A percentile compares a stretch with the other conserved stretches of the same genome.
These are phyloP conservation scores for Petunia axillaris DNA, from an alignment of 257 asterid species.

Conservation along the genomic window DNA sequence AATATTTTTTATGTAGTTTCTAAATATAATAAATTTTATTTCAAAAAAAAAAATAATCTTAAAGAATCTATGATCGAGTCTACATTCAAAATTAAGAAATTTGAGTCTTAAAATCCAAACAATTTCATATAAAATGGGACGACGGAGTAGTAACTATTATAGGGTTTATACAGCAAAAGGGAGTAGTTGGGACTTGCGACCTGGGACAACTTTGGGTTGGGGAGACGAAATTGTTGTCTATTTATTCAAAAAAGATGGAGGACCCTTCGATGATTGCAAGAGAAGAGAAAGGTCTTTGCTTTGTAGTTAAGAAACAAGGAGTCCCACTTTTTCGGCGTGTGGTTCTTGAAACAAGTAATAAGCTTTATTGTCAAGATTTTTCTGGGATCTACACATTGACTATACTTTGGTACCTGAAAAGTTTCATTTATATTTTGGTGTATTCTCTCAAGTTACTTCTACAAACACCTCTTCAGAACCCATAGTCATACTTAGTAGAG, in stretches of 20 bases:
- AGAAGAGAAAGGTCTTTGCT: background rate
- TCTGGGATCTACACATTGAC: background rate
- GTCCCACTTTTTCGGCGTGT: slow-evolving; percentile 20
- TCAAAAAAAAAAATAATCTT: too few relatives aligned
- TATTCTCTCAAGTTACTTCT: background rate
- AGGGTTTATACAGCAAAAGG: background rate
- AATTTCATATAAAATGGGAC: too few relatives aligned
- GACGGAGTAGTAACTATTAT: background rate
- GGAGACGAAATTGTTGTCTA: background rate
- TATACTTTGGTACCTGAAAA: background rate
- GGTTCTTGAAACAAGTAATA: background rate
- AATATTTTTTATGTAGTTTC: too few relatives aligned
- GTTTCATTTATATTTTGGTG: background rate
- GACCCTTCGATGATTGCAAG: background rate
- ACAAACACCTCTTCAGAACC: background rate
- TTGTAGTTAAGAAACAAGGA: background rate
- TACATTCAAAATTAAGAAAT: too few relatives aligned
- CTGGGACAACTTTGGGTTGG: background rate
- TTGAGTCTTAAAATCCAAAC: too few relatives aligned
- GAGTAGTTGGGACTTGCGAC: background rate
- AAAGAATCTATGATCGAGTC: too few relatives aligned
- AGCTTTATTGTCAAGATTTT: background rate
- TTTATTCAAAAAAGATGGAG: background rate
- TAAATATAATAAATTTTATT: too few relatives aligned
- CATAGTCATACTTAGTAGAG: background rate